A percentile compares a stretch with the other conserved stretches of the same genome.
phyloP scores from a whole-genome alignment of 257 asterid species.

The Jacaranda mimosifolia region DNA sequence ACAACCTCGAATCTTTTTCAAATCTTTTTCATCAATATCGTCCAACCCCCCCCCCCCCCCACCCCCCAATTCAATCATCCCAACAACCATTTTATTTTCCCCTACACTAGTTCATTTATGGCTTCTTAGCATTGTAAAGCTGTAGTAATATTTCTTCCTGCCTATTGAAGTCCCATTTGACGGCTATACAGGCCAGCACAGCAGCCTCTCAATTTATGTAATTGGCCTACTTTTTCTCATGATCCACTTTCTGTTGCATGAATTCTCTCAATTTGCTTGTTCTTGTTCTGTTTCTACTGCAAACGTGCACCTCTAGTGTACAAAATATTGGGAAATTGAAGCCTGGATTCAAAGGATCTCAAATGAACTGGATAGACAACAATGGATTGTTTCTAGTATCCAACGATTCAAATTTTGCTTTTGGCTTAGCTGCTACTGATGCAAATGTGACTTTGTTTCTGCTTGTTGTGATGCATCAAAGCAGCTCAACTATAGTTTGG shows the following conservation, averaged over 20 bases:
- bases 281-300: constrained; percentile 42
- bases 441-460: constrained; percentile 68
- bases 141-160: constrained; percentile 9
- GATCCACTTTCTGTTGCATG: neutral
- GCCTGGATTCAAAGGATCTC: constrained; percentile 76
- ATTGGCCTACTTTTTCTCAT: neutral
- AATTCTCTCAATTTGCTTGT: constrained; percentile 33
- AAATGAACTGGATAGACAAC: constrained; percentile 78
- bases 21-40: too few species aligned
- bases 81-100: neutral
- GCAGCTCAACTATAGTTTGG: constrained; percentile 80
- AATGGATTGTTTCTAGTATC: constrained; percentile 77
- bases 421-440: constrained; percentile 65
- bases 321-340: constrained; percentile 63
- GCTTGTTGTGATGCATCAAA: constrained; percentile 71
- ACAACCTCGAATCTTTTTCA: too few species aligned
- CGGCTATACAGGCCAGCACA: too few species aligned
- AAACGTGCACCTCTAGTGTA: constrained; percentile 61
- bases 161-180: constrained; percentile 23
- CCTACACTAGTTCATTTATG: constrained; percentile 39
- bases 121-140: constrained; percentile 24
- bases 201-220: too few species aligned
- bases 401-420: constrained; percentile 71
- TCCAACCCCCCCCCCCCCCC: too few species aligned
- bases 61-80: too few species aligned